Base-by-base conservation (phyloP, 2,329 filamentous ascomycete genomes). In the Epichloe hybrida region DNA sequence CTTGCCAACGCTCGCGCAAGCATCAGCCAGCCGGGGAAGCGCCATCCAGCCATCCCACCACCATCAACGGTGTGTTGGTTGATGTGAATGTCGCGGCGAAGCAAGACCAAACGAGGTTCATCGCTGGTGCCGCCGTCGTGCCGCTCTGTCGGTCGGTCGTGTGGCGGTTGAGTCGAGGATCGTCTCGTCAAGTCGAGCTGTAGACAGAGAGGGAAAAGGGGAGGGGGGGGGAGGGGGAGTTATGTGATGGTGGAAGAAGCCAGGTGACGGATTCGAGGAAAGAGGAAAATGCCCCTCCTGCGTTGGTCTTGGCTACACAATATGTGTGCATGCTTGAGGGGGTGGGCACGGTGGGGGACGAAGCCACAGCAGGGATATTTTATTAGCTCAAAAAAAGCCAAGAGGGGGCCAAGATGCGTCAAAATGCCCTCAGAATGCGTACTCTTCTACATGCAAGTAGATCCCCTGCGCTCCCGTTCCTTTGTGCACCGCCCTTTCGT, bases 401-500 rank as follows among this genome's bases (percentile, higher is more conserved):
- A 27, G 23, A 27, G 23, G 23, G 23, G 23, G 17, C 3, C 58
- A 78, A 55, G 76, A 77, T 21, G 70, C 71, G 61, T 81, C 23
- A 27, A 27, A 27, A 27, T 7, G 6, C 17, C 23, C 0, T 31
- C 58, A 78, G 54, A 77, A 77, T 23, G 70, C 71, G 61, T 81
- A 82, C 60, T 82, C 78, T 55, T 82, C 79, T 0, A 76, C 77
- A 59, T 79, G 73, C 50, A 82, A 58, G 59, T 75, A 72, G 40
- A 83, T 81, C 0, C 79, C 79, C 59, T 83, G 79, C 0, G 79
- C 79, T 1, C 77, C 79, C 0, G 77, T 81, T 5, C 79, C 79
- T 61, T 83, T 83, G 59, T 82, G 79, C 21, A 82, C 79, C 0
- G 75, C 79, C 40, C 79, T 66, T 64, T 82, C 79, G 57, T 83